Conservation (phyloP, 2,329 filamentous ascomycete genomes). For the Diaporthe longicolla region DNA sequence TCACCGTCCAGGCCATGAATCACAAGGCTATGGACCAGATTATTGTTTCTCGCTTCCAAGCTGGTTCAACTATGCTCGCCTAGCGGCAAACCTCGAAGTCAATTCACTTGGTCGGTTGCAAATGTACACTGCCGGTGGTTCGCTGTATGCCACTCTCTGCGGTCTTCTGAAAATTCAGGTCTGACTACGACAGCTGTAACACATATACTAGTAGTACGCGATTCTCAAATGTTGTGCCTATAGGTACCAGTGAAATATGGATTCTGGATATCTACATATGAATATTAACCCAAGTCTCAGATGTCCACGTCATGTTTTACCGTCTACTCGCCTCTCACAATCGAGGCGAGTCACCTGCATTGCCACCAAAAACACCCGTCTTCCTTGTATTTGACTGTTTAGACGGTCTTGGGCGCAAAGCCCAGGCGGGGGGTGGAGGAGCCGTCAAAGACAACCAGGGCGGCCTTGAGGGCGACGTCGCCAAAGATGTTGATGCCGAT, state of each 20-base stretch:
- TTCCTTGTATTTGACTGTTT: constrained; percentile 23
- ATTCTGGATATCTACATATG: constrained; percentile 11
- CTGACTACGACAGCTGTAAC: background rate
- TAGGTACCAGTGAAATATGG: background rate
- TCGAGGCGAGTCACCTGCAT: too few relatives aligned
- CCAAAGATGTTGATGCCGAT: constrained; percentile 49
- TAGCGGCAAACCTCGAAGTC: background rate
- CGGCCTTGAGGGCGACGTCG: constrained; percentile 48
- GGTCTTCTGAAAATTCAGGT: background rate
- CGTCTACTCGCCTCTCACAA: background rate
- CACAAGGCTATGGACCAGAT: background rate
- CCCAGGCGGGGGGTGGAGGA: constrained; percentile 44
- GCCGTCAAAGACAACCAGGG: constrained; percentile 48
- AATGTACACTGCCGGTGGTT: background rate
- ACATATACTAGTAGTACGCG: background rate
- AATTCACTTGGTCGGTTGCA: background rate
- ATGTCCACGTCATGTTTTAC: background rate
- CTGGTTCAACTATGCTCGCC: background rate
- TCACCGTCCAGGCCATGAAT: background rate
- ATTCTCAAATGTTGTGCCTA: background rate
- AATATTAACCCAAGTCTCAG: background rate
- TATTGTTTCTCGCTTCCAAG: background rate
- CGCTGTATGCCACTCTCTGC: background rate
- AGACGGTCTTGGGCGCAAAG: constrained; percentile 41
- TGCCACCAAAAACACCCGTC: background rate